phyloP scores from a whole-genome alignment of 257 asterid genomes.

The Catharanthus roseus region DNA sequence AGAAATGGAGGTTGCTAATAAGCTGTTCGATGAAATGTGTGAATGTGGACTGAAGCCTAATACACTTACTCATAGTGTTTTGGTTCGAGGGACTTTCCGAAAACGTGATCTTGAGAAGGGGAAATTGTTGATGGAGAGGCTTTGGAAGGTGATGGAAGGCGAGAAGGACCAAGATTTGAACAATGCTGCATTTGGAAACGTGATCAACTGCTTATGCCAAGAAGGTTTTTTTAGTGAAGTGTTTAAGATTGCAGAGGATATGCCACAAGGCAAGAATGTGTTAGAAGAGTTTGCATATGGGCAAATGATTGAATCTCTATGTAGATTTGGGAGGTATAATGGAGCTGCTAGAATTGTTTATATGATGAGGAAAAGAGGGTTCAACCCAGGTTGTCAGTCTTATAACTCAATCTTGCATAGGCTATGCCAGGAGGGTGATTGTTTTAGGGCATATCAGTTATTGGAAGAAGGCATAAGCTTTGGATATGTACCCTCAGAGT shows the following conservation, averaged over 20 bases:
- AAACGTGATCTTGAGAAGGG: constrained; percentile 46
- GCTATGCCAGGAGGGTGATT: constrained; percentile 59
- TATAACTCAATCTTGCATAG: constrained; percentile 77
- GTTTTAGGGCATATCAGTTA: constrained; percentile 73
- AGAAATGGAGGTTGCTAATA: constrained; percentile 37
- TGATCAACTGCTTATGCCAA: constrained; percentile 62
- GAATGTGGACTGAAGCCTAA: constrained; percentile 43
- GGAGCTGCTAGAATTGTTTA: constrained; percentile 88
- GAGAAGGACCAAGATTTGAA: constrained; percentile 43
- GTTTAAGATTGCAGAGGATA: constrained; percentile 59
- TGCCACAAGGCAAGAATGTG: constrained; percentile 69
- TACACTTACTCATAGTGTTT: constrained; percentile 50
- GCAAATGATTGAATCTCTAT: constrained; percentile 69
- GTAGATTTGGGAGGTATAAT: constrained; percentile 62
- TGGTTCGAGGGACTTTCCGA: constrained; percentile 49
- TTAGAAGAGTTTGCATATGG: constrained; percentile 60
- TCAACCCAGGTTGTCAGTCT: constrained; percentile 49
- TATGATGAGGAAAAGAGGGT: constrained; percentile 75
- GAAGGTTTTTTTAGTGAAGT: constrained; percentile 75
- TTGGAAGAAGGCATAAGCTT: constrained; percentile 60
- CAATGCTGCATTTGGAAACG: constrained; percentile 56
- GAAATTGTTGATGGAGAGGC: constrained; percentile 30
- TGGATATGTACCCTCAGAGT: constrained; percentile 71
- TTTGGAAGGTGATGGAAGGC: constrained; percentile 59
- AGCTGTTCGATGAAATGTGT: constrained; percentile 74